phyloP scores from a whole-genome alignment of 2,329 filamentous ascomycete genomes.

The Colletotrichum aenigma region DNA sequence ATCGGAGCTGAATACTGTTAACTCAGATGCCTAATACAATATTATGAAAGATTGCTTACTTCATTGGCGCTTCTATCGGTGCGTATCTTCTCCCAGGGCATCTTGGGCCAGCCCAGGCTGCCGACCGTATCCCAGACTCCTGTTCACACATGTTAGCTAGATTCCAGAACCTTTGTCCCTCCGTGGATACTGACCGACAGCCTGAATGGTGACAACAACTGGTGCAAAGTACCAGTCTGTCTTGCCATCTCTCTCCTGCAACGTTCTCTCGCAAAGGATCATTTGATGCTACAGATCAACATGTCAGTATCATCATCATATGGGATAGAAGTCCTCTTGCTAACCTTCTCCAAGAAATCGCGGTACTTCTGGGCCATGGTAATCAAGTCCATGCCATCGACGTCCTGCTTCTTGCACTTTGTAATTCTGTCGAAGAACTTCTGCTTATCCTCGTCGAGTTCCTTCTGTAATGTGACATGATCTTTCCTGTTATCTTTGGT shows the following conservation, averaged over 20 bases:
- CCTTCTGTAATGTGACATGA: not conserved
- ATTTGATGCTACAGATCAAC: constrained; percentile 1
- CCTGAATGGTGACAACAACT: not conserved
- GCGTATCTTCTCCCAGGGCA: constrained; percentile 9
- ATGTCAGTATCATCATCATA: not conserved
- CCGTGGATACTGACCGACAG: not conserved
- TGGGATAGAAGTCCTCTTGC: not conserved
- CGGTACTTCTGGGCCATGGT: not conserved
- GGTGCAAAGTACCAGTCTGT: not conserved
- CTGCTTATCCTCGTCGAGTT: not conserved
- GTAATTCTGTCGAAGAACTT: not conserved
- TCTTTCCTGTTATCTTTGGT: not conserved
- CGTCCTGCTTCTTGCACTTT: not conserved
- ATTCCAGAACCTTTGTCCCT: too few species aligned
- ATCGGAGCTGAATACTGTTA: constrained; percentile 7
- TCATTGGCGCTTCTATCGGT: constrained; percentile 8
- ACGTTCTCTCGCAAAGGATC: not conserved
- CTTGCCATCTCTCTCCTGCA: not conserved
- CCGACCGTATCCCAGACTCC: constrained; percentile 59
- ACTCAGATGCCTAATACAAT: not conserved
- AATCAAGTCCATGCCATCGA: not conserved
- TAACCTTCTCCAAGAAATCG: constrained; percentile 1
- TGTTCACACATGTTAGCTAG: not conserved
- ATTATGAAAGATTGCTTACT: not conserved
- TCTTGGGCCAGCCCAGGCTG: constrained; percentile 36